Conservation (phyloP, 768 basidiomycete genomes). For the Pseudohyphozyma bogoriensis region DNA sequence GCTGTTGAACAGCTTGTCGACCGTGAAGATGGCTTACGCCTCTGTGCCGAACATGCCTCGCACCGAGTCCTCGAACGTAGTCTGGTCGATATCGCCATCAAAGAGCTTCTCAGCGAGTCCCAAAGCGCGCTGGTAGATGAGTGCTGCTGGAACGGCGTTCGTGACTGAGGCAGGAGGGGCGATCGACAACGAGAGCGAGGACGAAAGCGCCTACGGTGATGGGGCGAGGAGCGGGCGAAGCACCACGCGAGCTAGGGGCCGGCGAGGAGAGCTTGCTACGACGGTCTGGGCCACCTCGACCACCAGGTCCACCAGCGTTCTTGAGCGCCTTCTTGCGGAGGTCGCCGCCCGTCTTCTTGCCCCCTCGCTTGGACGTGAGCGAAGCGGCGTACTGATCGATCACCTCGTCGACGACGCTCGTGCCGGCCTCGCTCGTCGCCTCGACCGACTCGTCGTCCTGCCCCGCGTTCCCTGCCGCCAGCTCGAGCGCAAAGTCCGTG, state of each 20-base stretch:
- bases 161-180: no score
- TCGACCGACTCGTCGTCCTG: slow-evolving; percentile 18
- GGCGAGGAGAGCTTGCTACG: slow-evolving; percentile 9
- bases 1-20: slow-evolving; percentile 82
- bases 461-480: background rate
- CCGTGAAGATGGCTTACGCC: slow-evolving; percentile 83
- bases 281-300: background rate
- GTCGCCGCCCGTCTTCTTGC: slow-evolving; percentile 41
- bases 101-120: slow-evolving; percentile 88
- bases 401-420: background rate
- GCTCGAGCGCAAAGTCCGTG: slow-evolving; percentile 15
- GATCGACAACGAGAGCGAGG: slow-evolving; percentile 52
- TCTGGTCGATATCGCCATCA: slow-evolving; percentile 81
- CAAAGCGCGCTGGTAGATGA: slow-evolving; percentile 79
- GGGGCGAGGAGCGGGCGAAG: slow-evolving; percentile 8
- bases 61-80: slow-evolving; percentile 91
- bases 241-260: slow-evolving; percentile 15
- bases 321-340: slow-evolving; percentile 68
- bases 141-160: slow-evolving; percentile 41
- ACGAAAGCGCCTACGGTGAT: slow-evolving; percentile 44
- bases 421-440: slow-evolving; percentile 16
- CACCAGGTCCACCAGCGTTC: slow-evolving; percentile 39
- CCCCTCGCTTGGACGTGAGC: background rate
- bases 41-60: slow-evolving; percentile 85
- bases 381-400: no score